Base-by-base conservation (phyloP, 176 grass and related monocot species). In the Thalia dealbata region DNA sequence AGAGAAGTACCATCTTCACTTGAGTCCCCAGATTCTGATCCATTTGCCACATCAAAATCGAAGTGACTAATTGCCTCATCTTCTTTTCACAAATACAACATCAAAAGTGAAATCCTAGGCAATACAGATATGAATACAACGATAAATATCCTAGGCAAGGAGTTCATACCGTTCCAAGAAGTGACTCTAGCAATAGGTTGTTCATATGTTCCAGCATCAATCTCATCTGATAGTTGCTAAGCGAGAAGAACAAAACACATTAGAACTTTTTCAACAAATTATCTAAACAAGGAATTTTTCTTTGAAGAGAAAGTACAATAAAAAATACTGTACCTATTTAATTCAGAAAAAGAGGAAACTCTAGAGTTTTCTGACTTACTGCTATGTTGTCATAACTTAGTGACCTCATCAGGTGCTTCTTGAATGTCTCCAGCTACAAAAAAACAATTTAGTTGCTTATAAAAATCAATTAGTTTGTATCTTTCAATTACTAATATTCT, bases 371-470 rank as follows among this genome's bases (percentile, higher is more conserved):
- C 51, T 41, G 54, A 87, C 95, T 91, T 55, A 99, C 95, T 67
- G 73, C 79, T 64, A 85, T 77, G 77, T 91, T 99, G 80, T 88
- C 85, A 82, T 91, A 85, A 70, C 81, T 91, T 43, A 99, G 75
- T 64, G 95, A 92, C 76, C 88, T 78, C 87, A 93, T 86, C 81
- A 99, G 80, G 38, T 99, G 95, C 71, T 81, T 99, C 83, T 99
- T 93, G 86, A 99, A 93, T 65, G 85, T 85, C 72, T 93, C 90
- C 78, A 99, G 25, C 95, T 99, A 75, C 70, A 74, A 70, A 85
- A 4, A 11, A 67, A 43, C 27, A 21, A 68, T 6, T 43, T 42
- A 43, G 10, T 13, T 10, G 0, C 18, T 45, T 14, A 22, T 19
- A 30, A 14, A 68, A 0, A 23, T 24, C 19, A 8, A 21, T 23